phyloP scores from a whole-genome alignment of 768 basidiomycete genomes.

The Tulasnella sp. region DNA sequence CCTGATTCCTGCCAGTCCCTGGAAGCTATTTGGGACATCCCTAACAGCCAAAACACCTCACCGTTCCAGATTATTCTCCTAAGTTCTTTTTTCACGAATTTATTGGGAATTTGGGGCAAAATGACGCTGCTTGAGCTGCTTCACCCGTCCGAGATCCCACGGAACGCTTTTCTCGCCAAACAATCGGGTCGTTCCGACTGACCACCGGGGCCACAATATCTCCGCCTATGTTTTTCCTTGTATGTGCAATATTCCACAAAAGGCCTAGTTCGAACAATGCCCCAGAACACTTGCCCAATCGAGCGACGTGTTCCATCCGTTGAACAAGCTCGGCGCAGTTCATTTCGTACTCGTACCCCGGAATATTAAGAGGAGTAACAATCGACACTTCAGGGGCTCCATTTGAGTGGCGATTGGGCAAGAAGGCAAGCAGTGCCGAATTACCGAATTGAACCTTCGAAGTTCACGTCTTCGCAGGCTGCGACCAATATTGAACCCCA shows the following conservation, averaged over 20 bases:
- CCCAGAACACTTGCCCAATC: not conserved
- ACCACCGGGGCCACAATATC: not conserved
- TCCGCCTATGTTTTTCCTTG: not conserved
- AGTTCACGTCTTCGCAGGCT: not conserved
- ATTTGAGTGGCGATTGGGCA: not conserved
- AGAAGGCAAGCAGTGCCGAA: not conserved
- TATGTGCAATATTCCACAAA: not conserved
- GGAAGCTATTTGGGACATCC: not conserved
- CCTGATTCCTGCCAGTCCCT: not conserved
- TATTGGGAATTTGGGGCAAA: not conserved
- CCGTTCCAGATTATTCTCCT: not conserved
- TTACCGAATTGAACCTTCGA: not conserved
- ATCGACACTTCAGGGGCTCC: not conserved
- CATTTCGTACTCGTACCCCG: not conserved
- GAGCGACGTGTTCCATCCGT: not conserved
- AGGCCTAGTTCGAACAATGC: not conserved
- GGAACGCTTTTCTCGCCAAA: conserved; percentile 9
- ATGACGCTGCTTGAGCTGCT: not conserved
- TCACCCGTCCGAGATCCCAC: not conserved
- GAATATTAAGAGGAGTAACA: conserved; percentile 1
- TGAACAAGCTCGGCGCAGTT: not conserved
- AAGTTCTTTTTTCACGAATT: not conserved
- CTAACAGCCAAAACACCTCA: not conserved
- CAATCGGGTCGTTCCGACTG: not conserved
- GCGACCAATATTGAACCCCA: not conserved